phyloP scores from a whole-genome alignment of 2,329 filamentous ascomycete genomes.

The Arthroderma sp. region DNA sequence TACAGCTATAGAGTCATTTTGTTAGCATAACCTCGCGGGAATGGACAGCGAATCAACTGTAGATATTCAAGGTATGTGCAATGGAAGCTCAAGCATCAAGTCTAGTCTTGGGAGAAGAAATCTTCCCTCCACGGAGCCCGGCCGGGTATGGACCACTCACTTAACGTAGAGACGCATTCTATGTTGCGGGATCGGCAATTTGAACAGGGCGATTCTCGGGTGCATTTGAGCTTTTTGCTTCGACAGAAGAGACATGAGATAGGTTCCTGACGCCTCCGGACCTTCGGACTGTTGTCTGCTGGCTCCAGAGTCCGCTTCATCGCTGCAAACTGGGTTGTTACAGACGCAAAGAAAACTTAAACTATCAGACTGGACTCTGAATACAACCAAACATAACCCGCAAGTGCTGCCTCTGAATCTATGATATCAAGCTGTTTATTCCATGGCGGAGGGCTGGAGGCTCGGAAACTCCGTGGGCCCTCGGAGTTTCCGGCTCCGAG shows the following conservation, averaged over 20 bases:
- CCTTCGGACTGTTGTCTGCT: slow-evolving; percentile 1
- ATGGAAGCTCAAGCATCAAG: not conserved
- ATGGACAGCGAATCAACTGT: too few relatives aligned
- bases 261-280: slow-evolving; percentile 15
- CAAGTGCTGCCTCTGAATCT: too few relatives aligned
- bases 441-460: not conserved
- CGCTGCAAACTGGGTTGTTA: not conserved
- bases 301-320: slow-evolving; percentile 7
- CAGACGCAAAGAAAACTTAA: not conserved
- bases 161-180: not conserved
- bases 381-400: not conserved
- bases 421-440: too few relatives aligned
- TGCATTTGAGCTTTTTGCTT: slow-evolving; percentile 42
- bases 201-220: slow-evolving; percentile 41
- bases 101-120: not conserved
- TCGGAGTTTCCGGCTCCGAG: not conserved
- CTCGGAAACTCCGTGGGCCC: not conserved
- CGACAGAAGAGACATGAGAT: slow-evolving; percentile 32
- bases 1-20: not conserved
- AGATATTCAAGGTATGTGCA: too few relatives aligned
- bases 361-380: not conserved
- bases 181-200: slow-evolving; percentile 27
- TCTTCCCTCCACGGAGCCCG: not conserved
- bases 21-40: not conserved
- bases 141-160: not conserved